A percentile compares a stretch with the other conserved stretches of the same genome.
These are phyloP conservation scores for Euphrasia arctica DNA, from an alignment of 305 asterid species.

Conservation along the genomic window DNA sequence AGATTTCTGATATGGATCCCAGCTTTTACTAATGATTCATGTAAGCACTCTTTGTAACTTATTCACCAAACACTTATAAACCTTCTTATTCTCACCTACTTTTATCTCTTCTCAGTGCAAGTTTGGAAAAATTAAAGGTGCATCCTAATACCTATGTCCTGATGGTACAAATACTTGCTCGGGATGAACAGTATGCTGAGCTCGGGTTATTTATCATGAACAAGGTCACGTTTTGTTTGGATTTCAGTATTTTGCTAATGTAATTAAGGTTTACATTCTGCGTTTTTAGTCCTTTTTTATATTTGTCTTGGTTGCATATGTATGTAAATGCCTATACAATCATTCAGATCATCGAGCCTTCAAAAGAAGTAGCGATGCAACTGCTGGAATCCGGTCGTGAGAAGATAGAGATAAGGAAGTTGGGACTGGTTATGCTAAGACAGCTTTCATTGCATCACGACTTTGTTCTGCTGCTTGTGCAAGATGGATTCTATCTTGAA, in stretches of 20 bases:
- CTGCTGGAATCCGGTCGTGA: constrained; percentile 77
- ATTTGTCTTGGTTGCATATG: neutral
- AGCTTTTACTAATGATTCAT: neutral
- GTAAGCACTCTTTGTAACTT: constrained; percentile 19
- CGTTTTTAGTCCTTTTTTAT: neutral
- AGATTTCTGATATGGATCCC: no score
- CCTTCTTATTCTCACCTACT: neutral
- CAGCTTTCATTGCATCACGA: constrained; percentile 80
- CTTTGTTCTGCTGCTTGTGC: constrained; percentile 74
- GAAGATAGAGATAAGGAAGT: constrained; percentile 64
- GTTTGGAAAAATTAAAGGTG: constrained; percentile 71
- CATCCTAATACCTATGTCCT: constrained; percentile 60
- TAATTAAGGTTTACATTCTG: no score
- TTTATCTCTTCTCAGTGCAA: constrained; percentile 59
- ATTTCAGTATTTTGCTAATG: neutral
- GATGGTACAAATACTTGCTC: constrained; percentile 77
- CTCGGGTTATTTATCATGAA: constrained; percentile 70
- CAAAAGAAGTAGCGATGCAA: constrained; percentile 90
- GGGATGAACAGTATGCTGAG: constrained; percentile 73
- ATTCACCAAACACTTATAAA: neutral
- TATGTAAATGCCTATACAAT: neutral
- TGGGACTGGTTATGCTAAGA: constrained; percentile 83
- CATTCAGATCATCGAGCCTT: constrained; percentile 88
- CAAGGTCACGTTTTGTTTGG: constrained; percentile 48
- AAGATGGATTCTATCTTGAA: constrained; percentile 88